Base-by-base conservation (phyloP, 129 eudicot genomes). In the Rutidosis leptorrhynchoides region DNA sequence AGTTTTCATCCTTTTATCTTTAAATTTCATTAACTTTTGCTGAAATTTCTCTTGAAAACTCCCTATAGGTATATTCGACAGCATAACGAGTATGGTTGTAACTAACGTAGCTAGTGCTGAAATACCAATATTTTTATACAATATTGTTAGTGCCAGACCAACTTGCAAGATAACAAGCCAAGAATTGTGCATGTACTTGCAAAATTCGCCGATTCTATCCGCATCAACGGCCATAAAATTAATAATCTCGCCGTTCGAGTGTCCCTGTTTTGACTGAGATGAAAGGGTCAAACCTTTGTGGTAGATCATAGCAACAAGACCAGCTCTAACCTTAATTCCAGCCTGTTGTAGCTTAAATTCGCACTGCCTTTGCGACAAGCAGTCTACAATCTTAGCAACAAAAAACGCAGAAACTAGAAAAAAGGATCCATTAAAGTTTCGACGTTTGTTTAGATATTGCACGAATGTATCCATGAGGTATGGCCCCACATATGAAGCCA, bases 211-310 rank as follows among this genome's bases (percentile, higher is more conserved):
- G 12, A 92, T 80, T 75, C 87, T 85, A 70, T 85, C 90, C 7
- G 95, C 95, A 82, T 92, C 98, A 63, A 88, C 89, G 16, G 96
- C 70, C 96, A 92, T 83, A 17, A 85, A 49, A 79, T 92, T 92
- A 22, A 88, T 84, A 16, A 92, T 85, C 72, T 88, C 95, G 21
- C 96, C 96, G 22, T 82, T 77, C 2, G 91, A 83, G 12, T 83
- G 78, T 8, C 81, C 86, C 10, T 85, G 87, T 72, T 78, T 92
- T 22, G 98, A 80, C 58, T 74, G 77, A 40, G 81, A 46, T 0
- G 96, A 88, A 52, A 83, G 78, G 45, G 82, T 88, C 81, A 92
- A 78, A 17, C 87, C 85, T 74, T 92, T 92, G 15, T 71, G 73
- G 68, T 92, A 85, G 48, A 92, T 69, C 61, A 71, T 81, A 14